A percentile compares a stretch with the other conserved stretches of the same genome.
Conservation (phyloP, 768 basidiomycete genomes). For the Clavaria fumosa region DNA sequence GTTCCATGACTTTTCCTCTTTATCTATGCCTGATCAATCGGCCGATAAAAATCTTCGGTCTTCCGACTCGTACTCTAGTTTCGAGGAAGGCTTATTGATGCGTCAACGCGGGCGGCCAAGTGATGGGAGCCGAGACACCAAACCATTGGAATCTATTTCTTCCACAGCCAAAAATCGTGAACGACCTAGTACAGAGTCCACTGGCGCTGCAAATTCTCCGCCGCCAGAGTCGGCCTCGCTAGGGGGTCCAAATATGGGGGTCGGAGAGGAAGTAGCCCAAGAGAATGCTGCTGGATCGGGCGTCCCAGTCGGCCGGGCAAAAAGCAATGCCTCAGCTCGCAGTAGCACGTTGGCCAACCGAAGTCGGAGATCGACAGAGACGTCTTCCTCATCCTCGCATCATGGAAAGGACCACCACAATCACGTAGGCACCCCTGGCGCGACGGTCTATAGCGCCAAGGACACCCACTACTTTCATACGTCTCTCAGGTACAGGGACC, state of each 20-base stretch:
- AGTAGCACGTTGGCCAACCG: conserved; percentile 27
- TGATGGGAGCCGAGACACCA: conserved; percentile 1
- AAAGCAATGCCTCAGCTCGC: conserved; percentile 26
- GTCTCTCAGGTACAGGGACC: conserved; percentile 66
- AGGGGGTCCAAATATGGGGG: conserved; percentile 75
- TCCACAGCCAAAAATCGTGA: conserved; percentile 8
- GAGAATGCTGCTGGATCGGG: conserved; percentile 11
- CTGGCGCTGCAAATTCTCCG: conserved; percentile 14
- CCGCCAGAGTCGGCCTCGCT: conserved; percentile 46
- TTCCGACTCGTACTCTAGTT: conserved; percentile 48
- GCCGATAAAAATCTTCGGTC: conserved; percentile 23
- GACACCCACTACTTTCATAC: conserved; percentile 96
- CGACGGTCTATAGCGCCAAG: conserved; percentile 38
- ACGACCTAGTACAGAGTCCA: conserved; percentile 24
- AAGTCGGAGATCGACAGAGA: conserved; percentile 54
- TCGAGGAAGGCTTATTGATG: conserved; percentile 51
- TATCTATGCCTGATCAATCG: conserved; percentile 14
- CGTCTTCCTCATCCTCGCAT: conserved; percentile 58
- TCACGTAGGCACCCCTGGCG: conserved; percentile 20
- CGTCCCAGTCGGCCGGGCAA: too few species aligned
- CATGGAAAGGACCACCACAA: conserved; percentile 26
- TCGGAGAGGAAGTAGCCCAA: conserved; percentile 54
- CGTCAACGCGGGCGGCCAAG: conserved; percentile 14
- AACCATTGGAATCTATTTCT: too few species aligned
- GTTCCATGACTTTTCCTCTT: too few species aligned